phyloP scores from a whole-genome alignment of 179 eudicot genomes.

The Pouteria campechiana region DNA sequence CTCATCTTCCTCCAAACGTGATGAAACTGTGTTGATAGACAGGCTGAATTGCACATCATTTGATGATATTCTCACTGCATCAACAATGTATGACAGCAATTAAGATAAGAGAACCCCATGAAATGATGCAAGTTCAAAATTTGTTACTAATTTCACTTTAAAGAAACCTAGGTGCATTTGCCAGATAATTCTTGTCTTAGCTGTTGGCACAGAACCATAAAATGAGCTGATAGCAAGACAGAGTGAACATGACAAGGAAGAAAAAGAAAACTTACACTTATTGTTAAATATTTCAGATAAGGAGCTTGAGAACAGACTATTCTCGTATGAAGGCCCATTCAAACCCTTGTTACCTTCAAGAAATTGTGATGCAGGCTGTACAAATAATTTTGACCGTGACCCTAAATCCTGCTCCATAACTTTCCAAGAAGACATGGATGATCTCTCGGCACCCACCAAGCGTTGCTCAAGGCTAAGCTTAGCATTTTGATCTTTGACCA shows the following conservation, averaged over 20 bases:
- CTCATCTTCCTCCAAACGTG: slow-evolving; percentile 48
- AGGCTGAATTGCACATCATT: slow-evolving; percentile 32
- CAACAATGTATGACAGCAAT: no score
- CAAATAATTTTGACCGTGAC: slow-evolving; percentile 18
- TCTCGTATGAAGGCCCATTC: slow-evolving; percentile 39
- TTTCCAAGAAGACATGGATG: slow-evolving; percentile 28
- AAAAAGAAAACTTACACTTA: slow-evolving; percentile 56
- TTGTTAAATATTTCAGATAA: slow-evolving; percentile 50
- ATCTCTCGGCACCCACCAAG: slow-evolving; percentile 45
- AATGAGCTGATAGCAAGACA: no score
- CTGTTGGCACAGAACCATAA: no score
- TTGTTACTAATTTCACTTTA: no score
- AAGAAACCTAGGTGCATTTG: no score
- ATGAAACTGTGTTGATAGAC: slow-evolving; percentile 42
- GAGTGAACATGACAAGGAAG: no score
- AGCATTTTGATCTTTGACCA: slow-evolving; percentile 21
- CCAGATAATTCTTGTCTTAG: no score
- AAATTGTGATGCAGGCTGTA: slow-evolving; percentile 16
- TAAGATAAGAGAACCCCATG: slow-evolving; percentile 1
- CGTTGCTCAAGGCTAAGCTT: slow-evolving; percentile 27
- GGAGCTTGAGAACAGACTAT: slow-evolving; percentile 70
- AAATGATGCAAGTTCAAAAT: no score
- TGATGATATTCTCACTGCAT: slow-evolving; percentile 49
- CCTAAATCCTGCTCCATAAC: slow-evolving; percentile 25
- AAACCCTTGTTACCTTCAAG: slow-evolving; percentile 24